Conservation (phyloP, 2,329 filamentous ascomycete species). For the Fusarium sp. region DNA sequence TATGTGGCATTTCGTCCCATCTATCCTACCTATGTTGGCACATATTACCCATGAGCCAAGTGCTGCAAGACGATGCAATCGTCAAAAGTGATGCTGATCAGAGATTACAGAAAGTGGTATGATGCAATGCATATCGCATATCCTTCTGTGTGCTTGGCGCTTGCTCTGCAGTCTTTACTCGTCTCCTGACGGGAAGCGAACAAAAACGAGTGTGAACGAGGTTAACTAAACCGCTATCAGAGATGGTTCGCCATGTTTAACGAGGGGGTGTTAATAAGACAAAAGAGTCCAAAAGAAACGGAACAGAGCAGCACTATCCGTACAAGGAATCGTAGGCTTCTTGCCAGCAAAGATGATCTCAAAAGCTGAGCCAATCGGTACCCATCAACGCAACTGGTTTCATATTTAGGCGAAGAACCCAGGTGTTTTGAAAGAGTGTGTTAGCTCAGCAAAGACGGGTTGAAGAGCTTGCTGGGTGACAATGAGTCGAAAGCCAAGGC, state of each 20-base stretch:
- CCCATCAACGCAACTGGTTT: constrained; percentile 43
- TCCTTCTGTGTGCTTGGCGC: constrained; percentile 15
- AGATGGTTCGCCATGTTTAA: constrained; percentile 21
- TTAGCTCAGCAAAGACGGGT: constrained; percentile 26
- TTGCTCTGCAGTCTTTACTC: constrained; percentile 5
- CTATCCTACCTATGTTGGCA: constrained; percentile 9
- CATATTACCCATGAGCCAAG: constrained; percentile 3
- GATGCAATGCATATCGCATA: constrained; percentile 1
- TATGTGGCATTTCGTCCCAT: constrained; percentile 9
- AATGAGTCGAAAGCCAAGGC: constrained; percentile 44
- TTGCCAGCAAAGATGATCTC: constrained; percentile 27
- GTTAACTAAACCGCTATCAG: constrained; percentile 23
- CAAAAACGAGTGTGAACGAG: constrained; percentile 15
- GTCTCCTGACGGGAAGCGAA: background rate
- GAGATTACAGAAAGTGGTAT: background rate
- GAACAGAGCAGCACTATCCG: constrained; percentile 9
- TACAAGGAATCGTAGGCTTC: constrained; percentile 21
- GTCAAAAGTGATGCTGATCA: constrained; percentile 11
- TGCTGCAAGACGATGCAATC: constrained; percentile 11
- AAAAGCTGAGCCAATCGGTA: constrained; percentile 34
- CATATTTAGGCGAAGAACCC: constrained; percentile 48
- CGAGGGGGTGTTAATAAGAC: constrained; percentile 17
- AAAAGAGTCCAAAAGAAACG: constrained; percentile 13
- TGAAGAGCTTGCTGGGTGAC: constrained; percentile 29
- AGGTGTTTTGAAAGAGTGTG: constrained; percentile 31